phyloP scores from a whole-genome alignment of 2,329 filamentous ascomycete species.

The Pseudogymnoascus sp. region DNA sequence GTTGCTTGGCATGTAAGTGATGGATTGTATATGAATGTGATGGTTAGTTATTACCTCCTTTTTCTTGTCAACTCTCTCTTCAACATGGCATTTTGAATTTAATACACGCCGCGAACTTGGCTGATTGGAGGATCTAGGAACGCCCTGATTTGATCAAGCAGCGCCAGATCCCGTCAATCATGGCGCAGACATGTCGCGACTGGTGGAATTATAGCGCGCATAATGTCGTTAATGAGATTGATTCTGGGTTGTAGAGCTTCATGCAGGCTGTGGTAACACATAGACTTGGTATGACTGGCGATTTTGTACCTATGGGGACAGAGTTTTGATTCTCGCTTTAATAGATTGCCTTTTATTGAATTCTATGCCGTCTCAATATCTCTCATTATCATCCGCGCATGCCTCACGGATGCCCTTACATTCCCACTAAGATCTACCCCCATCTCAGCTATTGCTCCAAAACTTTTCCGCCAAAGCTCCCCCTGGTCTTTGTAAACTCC shows the following conservation, averaged over 20 bases:
- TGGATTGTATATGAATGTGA: background rate
- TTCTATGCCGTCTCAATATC: no score
- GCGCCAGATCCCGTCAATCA: conserved; percentile 39
- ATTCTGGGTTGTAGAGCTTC: conserved; percentile 21
- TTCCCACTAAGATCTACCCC: no score
- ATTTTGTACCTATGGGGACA: background rate
- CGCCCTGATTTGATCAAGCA: conserved; percentile 31
- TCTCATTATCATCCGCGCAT: no score
- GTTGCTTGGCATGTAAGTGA: conserved; percentile 39
- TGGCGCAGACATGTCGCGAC: conserved; percentile 44
- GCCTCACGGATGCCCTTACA: no score
- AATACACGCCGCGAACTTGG: background rate
- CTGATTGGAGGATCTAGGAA: conserved; percentile 11
- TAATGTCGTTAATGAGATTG: conserved; percentile 41
- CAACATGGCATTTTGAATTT: background rate
- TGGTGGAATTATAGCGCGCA: conserved; percentile 42
- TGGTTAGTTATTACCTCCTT: background rate
- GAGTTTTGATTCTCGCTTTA: no score
- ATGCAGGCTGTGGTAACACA: background rate
- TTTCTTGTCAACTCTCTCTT: background rate
- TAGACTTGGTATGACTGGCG: background rate
- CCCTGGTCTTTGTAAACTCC: no score
- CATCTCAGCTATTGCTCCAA: no score
- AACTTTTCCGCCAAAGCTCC: no score
- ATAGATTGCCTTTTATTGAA: no score